phyloP scores from a whole-genome alignment of 192 early-diverging fungal genomes.

The Entophlyctis luteolus region DNA sequence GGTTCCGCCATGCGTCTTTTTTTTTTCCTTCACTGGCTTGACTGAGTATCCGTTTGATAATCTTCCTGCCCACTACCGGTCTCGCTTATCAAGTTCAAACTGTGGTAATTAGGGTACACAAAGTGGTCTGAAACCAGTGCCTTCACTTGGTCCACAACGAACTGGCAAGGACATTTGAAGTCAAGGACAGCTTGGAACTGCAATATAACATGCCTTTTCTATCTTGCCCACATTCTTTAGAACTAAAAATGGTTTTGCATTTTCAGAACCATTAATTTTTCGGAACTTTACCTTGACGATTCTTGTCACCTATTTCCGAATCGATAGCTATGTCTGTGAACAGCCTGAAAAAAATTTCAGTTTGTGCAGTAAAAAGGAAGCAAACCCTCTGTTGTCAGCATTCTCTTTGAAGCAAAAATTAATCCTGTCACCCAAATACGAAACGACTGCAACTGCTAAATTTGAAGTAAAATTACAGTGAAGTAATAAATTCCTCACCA shows the following conservation, averaged over 20 bases:
- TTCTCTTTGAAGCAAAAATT: slow-evolving; percentile 60
- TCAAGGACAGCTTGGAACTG: slow-evolving; percentile 36
- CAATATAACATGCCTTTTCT: slow-evolving; percentile 43
- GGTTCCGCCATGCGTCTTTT: too few relatives aligned
- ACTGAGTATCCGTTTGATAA: not conserved
- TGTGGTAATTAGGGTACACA: slow-evolving; percentile 51
- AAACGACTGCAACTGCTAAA: slow-evolving; percentile 52
- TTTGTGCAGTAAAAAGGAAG: not conserved
- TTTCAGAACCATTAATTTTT: too few relatives aligned
- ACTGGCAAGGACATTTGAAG: slow-evolving; percentile 25
- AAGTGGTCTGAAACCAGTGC: slow-evolving; percentile 42
- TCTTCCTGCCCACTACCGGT: not conserved
- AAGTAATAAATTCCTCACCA: slow-evolving; percentile 31
- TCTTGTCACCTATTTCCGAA: slow-evolving; percentile 55
- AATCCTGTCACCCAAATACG: slow-evolving; percentile 56
- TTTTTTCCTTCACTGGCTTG: not conserved
- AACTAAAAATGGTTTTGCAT: too few relatives aligned
- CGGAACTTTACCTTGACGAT: slow-evolving; percentile 34
- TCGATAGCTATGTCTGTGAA: slow-evolving; percentile 58
- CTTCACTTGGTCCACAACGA: slow-evolving; percentile 41
- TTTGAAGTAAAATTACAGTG: not conserved
- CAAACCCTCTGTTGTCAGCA: slow-evolving; percentile 37
- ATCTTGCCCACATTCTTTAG: slow-evolving; percentile 63
- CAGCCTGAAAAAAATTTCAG: slow-evolving; percentile 31
- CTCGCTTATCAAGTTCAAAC: slow-evolving; percentile 25